Percentiles rank a stretch among this genome's conserved stretches.
Conservation (phyloP, 2,329 filamentous ascomycete genomes). For the Fusarium euwallaceae region DNA sequence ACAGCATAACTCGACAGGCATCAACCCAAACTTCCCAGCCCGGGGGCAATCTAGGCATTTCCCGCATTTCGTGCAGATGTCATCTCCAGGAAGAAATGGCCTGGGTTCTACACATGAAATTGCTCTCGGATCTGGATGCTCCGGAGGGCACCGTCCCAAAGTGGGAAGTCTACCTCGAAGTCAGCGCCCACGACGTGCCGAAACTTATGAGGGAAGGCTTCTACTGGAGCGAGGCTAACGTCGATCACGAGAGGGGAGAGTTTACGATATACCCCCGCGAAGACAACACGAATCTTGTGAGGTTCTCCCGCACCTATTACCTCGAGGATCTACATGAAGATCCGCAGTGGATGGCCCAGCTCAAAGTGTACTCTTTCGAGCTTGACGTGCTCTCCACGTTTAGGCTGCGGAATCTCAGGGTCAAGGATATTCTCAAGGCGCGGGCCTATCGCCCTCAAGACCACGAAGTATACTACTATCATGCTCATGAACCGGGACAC, state of each 20-base stretch:
- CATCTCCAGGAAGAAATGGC: background rate
- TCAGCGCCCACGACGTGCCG: background rate
- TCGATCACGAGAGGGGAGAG: background rate
- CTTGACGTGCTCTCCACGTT: background rate
- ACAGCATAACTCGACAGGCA: background rate
- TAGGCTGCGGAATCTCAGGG: background rate
- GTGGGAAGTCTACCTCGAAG: background rate
- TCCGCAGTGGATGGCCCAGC: background rate
- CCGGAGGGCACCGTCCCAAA: background rate
- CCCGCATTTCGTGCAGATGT: background rate
- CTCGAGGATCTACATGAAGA: background rate
- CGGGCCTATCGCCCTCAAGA: background rate
- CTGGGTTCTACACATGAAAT: background rate
- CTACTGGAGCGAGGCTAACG: background rate
- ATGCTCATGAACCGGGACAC: background rate
- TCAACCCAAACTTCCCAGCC: background rate
- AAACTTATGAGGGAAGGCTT: background rate
- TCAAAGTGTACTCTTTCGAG: background rate
- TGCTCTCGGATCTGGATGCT: background rate
- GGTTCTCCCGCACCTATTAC: background rate
- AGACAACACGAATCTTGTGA: background rate
- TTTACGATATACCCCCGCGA: background rate
- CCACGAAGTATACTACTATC: background rate
- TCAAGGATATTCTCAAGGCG: background rate
- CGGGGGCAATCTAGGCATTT: background rate